Evolutionary conservation across 1,139 yeast genomes (phyloP), one percentile per base, ranked within the genome.

Genomic region (Yamadazyma dendronema): DNA sequence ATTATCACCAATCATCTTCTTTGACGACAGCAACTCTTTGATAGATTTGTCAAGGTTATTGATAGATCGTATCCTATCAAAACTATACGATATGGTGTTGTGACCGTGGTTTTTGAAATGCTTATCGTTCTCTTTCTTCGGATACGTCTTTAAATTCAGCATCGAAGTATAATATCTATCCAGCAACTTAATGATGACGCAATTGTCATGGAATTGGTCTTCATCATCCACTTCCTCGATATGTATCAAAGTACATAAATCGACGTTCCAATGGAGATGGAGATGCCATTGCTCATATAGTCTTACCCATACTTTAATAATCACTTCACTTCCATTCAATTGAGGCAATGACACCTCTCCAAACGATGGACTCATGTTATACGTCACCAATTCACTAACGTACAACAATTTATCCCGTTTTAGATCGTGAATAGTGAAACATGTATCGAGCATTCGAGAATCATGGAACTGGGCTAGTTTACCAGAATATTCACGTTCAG

Each of bases 51-150:
- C 41, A 17, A 69, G 50, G 35, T 58, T 63, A 37, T 53, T 57
- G 9, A 69, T 39, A 1, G 67, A 54, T 31, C 76, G 52, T 4
- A 68, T 57, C 9, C 59, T 47, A 41, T 70, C 74, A 39, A 63
- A 62, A 3, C 63, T 46, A 42, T 69, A 67, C 3, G 72, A 65
- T 2, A 38, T 35, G 3, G 39, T 32, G 31, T 31, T 39, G 30
- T 43, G 46, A 3, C 4, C 9, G n/a, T 27, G 28, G 17, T 19
- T 30, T 17, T 29, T 32, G 11, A 28, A 12, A 14, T 24, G 32
- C 6, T 12, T 23, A n/a, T 24, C 29, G 3, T 6, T 14, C 5
- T 29, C 19, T 9, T 19, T 28, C 19, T 11, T 13, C 9, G 28
- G 10, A 10, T 7, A 26, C 3, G 7, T 9, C 6, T n/a, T 22